Percentiles rank a stretch among this genome's conserved stretches.
Evolutionary conservation across 2,329 filamentous ascomycete genomes (phyloP).

Genomic region (Hypoxylon sp.): DNA sequence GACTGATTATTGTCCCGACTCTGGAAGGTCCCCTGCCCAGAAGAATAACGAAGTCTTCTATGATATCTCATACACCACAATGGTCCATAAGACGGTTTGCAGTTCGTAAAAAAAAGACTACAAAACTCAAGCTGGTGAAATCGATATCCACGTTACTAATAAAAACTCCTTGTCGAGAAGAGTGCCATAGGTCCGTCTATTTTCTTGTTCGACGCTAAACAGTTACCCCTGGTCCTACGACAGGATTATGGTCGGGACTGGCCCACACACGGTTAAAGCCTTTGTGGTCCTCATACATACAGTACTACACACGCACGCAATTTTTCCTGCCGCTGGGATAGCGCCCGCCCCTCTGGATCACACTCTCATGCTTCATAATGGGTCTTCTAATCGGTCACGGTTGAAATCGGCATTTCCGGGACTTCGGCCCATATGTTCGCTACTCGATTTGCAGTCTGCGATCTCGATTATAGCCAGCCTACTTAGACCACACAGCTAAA

Average conservation of each 20-base stretch:
- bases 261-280: conserved; percentile 45
- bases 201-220: conserved; percentile 45
- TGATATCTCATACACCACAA: conserved; percentile 4
- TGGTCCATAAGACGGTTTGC: conserved; percentile 14
- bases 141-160: conserved; percentile 42
- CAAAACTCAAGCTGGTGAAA: conserved; percentile 21
- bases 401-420: conserved; percentile 42
- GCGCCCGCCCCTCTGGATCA: conserved; percentile 50
- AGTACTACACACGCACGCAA: conserved; percentile 50
- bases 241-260: conserved; percentile 42
- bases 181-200: conserved; percentile 37
- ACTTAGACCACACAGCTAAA: conserved; percentile 18
- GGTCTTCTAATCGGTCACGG: conserved; percentile 39
- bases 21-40: conserved; percentile 17
- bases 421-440: conserved; percentile 33
- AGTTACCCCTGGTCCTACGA: conserved; percentile 43
- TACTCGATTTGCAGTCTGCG: conserved; percentile 22
- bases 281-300: conserved; percentile 38
- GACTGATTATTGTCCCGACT: conserved; percentile 22
- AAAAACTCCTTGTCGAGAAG: conserved; percentile 39
- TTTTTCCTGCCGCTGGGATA: conserved; percentile 51
- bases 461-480: conserved; percentile 35
- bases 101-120: conserved; percentile 26
- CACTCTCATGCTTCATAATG: conserved; percentile 41
- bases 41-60: conserved; percentile 26